Evolutionary conservation across 129 eudicot species (phyloP).

Genomic region (Tagetes erecta): DNA sequence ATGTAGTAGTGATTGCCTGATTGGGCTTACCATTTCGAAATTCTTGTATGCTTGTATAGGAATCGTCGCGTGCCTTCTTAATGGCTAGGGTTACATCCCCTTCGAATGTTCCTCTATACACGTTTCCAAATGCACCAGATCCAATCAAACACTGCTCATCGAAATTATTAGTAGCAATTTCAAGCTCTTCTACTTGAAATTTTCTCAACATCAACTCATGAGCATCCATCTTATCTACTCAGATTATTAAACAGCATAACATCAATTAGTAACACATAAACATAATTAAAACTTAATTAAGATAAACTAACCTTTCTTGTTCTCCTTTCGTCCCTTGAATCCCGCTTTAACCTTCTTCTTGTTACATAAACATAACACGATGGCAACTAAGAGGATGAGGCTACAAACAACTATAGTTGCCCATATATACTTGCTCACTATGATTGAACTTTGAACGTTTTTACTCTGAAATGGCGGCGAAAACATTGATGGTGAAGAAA

Average conservation of each 20-base stretch:
- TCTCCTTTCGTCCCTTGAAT: constrained; percentile 28
- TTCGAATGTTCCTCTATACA: constrained; percentile 60
- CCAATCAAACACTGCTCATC: constrained; percentile 58
- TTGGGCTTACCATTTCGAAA: constrained; percentile 62
- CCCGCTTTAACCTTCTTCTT: constrained; percentile 46
- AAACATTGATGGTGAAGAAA: constrained; percentile 3
- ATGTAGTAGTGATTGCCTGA: background rate
- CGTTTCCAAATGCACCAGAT: constrained; percentile 80
- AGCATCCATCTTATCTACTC: constrained; percentile 53
- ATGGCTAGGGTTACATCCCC: constrained; percentile 58
- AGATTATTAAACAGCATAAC: background rate
- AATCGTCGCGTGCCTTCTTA: constrained; percentile 57
- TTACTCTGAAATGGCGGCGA: constrained; percentile 19
- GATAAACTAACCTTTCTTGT: constrained; percentile 42
- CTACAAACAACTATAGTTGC: constrained; percentile 37
- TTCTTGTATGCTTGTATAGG: constrained; percentile 59
- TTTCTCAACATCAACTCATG: constrained; percentile 51
- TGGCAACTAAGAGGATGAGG: constrained; percentile 23
- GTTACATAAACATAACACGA: constrained; percentile 43
- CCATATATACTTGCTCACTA: constrained; percentile 35
- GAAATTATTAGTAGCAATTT: constrained; percentile 66
- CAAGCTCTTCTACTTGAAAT: constrained; percentile 57
- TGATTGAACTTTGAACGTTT: constrained; percentile 19
- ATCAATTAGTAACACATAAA: background rate
- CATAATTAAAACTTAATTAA: background rate